Evolutionary conservation across 768 basidiomycete genomes (phyloP).

Genomic region (Tephrocybe sp.): DNA sequence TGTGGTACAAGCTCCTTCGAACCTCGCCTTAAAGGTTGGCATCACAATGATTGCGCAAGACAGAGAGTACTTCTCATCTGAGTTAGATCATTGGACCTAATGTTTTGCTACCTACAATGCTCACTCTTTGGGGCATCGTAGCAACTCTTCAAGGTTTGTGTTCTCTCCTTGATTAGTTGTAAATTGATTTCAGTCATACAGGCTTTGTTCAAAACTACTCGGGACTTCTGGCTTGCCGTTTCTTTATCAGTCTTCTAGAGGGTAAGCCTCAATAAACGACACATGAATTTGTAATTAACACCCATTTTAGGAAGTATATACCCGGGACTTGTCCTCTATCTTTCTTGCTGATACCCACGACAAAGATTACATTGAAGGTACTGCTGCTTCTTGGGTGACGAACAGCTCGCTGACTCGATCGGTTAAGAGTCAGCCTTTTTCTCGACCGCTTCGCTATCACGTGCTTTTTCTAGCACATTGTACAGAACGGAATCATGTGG

Average conservation of each 20-base stretch:
- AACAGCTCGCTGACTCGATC: constrained; percentile 31
- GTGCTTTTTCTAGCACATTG: constrained; percentile 68
- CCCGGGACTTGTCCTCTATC: constrained; percentile 54
- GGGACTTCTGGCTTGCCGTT: constrained; percentile 45
- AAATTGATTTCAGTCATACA: constrained; percentile 1
- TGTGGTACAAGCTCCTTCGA: background rate
- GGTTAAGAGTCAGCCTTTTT: constrained; percentile 44
- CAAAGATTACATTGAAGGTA: constrained; percentile 44
- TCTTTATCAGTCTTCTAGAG: constrained; percentile 52
- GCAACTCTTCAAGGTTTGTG: constrained; percentile 54
- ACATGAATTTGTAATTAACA: background rate
- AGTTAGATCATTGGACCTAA: background rate
- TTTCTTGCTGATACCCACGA: constrained; percentile 56
- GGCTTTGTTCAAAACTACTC: constrained; percentile 47
- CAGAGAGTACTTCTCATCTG: background rate
- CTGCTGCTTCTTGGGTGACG: background rate
- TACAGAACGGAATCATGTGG: constrained; percentile 62
- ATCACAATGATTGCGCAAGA: background rate
- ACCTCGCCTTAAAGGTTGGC: background rate
- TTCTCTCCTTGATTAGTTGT: background rate
- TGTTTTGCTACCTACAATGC: constrained; percentile 42
- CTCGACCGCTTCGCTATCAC: constrained; percentile 53
- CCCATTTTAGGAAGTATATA: constrained; percentile 47
- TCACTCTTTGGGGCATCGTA: constrained; percentile 68
- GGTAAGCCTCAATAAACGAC: constrained; percentile 22